phyloP scores from a whole-genome alignment of 371 early-diverging fungal genomes.

The Apophysomyces elegans region DNA sequence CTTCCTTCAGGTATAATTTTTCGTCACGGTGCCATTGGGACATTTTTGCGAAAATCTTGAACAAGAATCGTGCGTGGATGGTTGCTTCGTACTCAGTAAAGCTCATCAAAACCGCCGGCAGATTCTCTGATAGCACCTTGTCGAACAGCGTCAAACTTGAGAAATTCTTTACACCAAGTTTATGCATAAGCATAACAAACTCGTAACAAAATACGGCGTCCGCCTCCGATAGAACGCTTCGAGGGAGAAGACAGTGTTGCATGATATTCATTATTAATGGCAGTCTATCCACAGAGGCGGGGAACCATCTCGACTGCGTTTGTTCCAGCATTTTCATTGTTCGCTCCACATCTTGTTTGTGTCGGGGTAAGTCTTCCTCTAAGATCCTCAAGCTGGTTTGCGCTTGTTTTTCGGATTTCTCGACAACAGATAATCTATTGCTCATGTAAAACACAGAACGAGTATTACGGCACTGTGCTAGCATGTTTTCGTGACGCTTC shows the following conservation, averaged over 20 bases:
- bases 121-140: slow-evolving; percentile 55
- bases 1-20: slow-evolving; percentile 58
- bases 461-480: slow-evolving; percentile 45
- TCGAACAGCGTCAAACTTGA: slow-evolving; percentile 83
- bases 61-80: slow-evolving; percentile 71
- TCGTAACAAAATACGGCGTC: slow-evolving; percentile 89
- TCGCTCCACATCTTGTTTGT: slow-evolving; percentile 52
- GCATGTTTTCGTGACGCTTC: slow-evolving; percentile 52
- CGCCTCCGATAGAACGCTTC: slow-evolving; percentile 72
- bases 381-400: slow-evolving; percentile 36
- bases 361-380: slow-evolving; percentile 44
- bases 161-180: slow-evolving; percentile 75
- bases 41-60: slow-evolving; percentile 62
- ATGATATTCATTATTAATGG: slow-evolving; percentile 60
- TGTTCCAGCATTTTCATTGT: slow-evolving; percentile 53
- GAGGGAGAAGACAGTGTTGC: slow-evolving; percentile 81
- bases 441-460: slow-evolving; percentile 29
- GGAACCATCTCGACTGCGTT: slow-evolving; percentile 80
- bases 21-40: slow-evolving; percentile 63
- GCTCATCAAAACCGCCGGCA: slow-evolving; percentile 56
- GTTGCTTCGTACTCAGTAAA: slow-evolving; percentile 82
- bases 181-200: slow-evolving; percentile 81
- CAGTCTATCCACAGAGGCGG: slow-evolving; percentile 54
- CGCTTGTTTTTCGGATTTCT: slow-evolving; percentile 45
- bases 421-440: slow-evolving; percentile 36